Conservation (phyloP, 257 asterid species). For the Handroanthus guayacan region DNA sequence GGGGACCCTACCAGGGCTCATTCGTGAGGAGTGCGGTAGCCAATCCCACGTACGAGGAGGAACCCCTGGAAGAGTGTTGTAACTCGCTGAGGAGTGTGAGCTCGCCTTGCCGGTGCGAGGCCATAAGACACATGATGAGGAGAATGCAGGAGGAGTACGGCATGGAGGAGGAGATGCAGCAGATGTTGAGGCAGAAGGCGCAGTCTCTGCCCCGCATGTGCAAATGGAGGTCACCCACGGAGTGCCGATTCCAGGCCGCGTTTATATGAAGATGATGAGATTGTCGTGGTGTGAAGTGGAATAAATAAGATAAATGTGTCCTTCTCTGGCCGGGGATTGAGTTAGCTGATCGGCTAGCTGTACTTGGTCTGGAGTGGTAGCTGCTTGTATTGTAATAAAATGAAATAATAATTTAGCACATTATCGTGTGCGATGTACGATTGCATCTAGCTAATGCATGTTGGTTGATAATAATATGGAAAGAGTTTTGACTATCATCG, state of each 20-base stretch:
- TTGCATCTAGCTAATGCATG: no score
- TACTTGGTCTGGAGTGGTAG: no score
- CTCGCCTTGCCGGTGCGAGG: slow-evolving; percentile 28
- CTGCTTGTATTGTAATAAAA: no score
- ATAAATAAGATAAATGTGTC: no score
- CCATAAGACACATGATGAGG: slow-evolving; percentile 28
- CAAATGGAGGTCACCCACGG: not conserved
- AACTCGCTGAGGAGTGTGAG: slow-evolving; percentile 22
- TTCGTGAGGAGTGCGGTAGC: slow-evolving; percentile 31
- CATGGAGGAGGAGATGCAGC: slow-evolving; percentile 27
- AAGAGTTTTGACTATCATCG: no score
- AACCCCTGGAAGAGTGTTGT: slow-evolving; percentile 35
- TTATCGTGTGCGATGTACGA: no score
- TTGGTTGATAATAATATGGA: no score
- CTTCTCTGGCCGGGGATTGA: no score
- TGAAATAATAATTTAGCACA: no score
- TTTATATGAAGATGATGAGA: not conserved
- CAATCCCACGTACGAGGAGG: slow-evolving; percentile 13
- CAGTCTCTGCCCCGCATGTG: slow-evolving; percentile 30
- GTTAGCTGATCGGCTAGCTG: no score
- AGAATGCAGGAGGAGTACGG: slow-evolving; percentile 11
- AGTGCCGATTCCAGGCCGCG: slow-evolving; percentile 19
- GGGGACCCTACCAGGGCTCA: not conserved
- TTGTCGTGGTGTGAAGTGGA: no score
- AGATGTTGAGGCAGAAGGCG: slow-evolving; percentile 14